phyloP scores from a whole-genome alignment of 768 basidiomycete genomes.

The Boletellus emodensis region DNA sequence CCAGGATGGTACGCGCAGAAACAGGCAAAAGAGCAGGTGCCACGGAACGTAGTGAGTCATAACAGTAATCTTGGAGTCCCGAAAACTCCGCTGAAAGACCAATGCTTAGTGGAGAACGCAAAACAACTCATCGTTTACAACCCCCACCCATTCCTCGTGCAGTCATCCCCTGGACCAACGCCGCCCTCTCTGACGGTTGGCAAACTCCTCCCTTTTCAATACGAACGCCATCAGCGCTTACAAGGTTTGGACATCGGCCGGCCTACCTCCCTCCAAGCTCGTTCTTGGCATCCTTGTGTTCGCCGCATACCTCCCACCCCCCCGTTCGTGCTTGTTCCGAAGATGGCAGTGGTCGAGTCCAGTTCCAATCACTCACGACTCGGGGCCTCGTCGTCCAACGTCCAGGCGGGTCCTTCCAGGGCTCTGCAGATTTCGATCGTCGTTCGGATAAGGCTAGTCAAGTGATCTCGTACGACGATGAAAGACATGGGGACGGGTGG shows the following conservation, averaged over 20 bases:
- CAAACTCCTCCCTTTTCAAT: conserved; percentile 71
- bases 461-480: conserved; percentile 87
- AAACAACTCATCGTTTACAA: too few species aligned
- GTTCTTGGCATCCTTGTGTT: conserved; percentile 82
- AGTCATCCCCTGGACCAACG: conserved; percentile 93
- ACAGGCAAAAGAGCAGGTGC: too few species aligned
- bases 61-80: too few species aligned
- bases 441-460: conserved; percentile 46
- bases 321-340: conserved; percentile 22
- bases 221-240: conserved; percentile 72
- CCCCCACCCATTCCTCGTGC: too few species aligned
- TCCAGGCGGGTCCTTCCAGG: conserved; percentile 38
- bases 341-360: conserved; percentile 63
- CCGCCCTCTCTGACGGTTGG: conserved; percentile 78
- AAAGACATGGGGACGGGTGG: conserved; percentile 61
- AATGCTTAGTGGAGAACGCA: too few species aligned
- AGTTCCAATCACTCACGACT: conserved; percentile 65
- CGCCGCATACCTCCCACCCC: too few species aligned
- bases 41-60: too few species aligned
- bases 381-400: conserved; percentile 56
- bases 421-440: conserved; percentile 61
- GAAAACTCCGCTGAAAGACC: too few species aligned
- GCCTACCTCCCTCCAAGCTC: conserved; percentile 72
- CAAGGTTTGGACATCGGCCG: conserved; percentile 69
- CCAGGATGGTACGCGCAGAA: too few species aligned